Conservation (phyloP, 2,329 filamentous ascomycete genomes). For the Stagonosporopsis cucurbitacearum region DNA sequence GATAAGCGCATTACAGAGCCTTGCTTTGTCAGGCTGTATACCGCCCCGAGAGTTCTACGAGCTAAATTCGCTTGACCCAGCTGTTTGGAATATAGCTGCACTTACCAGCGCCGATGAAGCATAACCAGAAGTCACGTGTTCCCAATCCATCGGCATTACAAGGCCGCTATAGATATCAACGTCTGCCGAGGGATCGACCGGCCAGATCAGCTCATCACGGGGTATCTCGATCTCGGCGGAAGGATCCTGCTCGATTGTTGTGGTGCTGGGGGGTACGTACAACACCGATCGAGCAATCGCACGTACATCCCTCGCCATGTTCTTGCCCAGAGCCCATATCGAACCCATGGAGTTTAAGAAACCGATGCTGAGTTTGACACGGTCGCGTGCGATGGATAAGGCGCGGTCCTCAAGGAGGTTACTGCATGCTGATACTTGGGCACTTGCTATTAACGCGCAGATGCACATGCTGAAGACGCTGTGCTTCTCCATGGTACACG, state of each 20-base stretch:
- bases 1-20: not conserved
- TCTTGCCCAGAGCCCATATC: constrained; percentile 74
- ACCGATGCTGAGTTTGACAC: constrained; percentile 78
- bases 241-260: constrained; percentile 18
- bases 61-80: not conserved
- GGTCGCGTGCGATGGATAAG: constrained; percentile 71
- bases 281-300: constrained; percentile 74
- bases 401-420: constrained; percentile 57
- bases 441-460: constrained; percentile 35
- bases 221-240: constrained; percentile 34
- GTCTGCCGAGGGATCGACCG: constrained; percentile 35
- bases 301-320: constrained; percentile 75
- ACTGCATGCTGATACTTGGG: constrained; percentile 68
- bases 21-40: not conserved
- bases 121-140: constrained; percentile 8
- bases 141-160: constrained; percentile 34
- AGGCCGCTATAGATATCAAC: constrained; percentile 45
- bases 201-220: constrained; percentile 40
- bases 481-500: constrained; percentile 74
- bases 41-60: not conserved
- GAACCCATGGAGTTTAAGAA: constrained; percentile 70
- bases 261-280: constrained; percentile 16
- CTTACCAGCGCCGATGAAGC: not conserved
- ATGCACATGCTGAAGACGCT: constrained; percentile 50
- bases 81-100: not conserved